Conservation (phyloP, 83 land plant genomes). For the Thuja plicata region DNA sequence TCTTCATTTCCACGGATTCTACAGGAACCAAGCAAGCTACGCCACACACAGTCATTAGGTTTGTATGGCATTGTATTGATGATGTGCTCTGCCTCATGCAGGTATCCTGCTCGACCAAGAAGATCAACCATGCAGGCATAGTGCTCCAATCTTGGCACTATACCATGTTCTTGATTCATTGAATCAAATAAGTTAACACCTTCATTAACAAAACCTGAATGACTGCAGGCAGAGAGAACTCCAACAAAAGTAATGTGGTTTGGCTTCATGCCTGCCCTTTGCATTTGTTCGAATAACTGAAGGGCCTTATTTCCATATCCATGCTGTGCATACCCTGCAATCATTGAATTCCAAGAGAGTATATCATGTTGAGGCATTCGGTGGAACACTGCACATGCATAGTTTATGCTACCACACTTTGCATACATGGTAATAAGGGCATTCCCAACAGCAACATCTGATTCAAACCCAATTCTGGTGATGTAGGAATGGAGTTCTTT, state of each 20-base stretch:
- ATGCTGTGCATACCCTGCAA: conserved; percentile 30
- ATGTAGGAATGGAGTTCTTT: conserved; percentile 16
- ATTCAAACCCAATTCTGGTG: background rate
- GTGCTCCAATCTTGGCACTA: conserved; percentile 20
- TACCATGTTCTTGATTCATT: conserved; percentile 22
- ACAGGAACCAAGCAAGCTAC: conserved; percentile 1
- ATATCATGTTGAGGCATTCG: conserved; percentile 15
- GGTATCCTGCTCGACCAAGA: conserved; percentile 34
- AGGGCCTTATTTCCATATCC: conserved; percentile 17
- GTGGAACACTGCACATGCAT: conserved; percentile 19
- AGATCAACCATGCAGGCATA: conserved; percentile 38
- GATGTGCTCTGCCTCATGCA: conserved; percentile 21
- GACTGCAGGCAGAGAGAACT: conserved; percentile 29
- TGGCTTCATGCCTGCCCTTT: conserved; percentile 19
- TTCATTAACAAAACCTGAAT: conserved; percentile 28
- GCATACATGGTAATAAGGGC: conserved; percentile 33
- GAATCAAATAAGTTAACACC: conserved; percentile 19
- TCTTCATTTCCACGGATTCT: conserved; percentile 9
- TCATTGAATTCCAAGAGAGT: conserved; percentile 32
- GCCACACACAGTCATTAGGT: conserved; percentile 6
- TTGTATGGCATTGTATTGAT: conserved; percentile 2
- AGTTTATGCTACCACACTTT: conserved; percentile 26
- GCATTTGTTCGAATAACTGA: conserved; percentile 24
- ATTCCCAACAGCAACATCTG: conserved; percentile 16
- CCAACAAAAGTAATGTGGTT: conserved; percentile 26